Evolutionary conservation across 768 basidiomycete species (phyloP), one percentile per base, ranked within the genome.

Genomic region (Clavulina sp.): DNA sequence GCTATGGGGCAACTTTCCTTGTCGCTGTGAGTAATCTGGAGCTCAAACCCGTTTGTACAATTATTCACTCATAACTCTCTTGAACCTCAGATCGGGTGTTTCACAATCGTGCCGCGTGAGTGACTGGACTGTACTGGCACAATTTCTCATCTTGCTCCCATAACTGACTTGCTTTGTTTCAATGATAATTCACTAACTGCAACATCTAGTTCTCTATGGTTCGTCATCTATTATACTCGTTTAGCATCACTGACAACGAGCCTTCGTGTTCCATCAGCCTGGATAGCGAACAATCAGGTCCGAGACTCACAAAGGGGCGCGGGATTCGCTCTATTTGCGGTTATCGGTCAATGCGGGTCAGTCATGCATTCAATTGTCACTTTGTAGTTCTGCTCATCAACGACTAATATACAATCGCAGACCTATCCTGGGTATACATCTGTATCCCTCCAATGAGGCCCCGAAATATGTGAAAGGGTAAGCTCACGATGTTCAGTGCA

Each of bases 261-360:
- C 26, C 9, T 46, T 46, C 43, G 26, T 13, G 13, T 13, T 28
- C 13, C 43, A 46, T 9, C 19, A 38, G 43, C 43, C 13, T 46
- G 43, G 43, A 9, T 46, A 24, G 13, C 43, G 13, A 46, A 46
- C 26, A 46, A 46, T 26, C 43, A 46, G 26, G 43, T 46, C 13
- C 13, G 24, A 46, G 43, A 46, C 9, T 46, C 43, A 9, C 43
- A 46, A 46, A 13, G 43, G 26, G 43, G 43, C 24, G 43, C 43
- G 9, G 43, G 43, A 9, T 46, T 46, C 13, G 43, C 43, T 16
- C 13, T 46, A 9, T 46, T 46, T 46, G 43, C 13, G 13, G 43
- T 46, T 13, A 16, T 46, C 26, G 43, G 43, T 24, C 43, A 46
- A 46, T 46, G 43, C 43, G 43, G 43, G 43, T 46, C 13, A 16